These are phyloP conservation scores for Ephemerocybe angulata DNA, from an alignment of 768 basidiomycete genomes.

Conservation along the genomic window DNA sequence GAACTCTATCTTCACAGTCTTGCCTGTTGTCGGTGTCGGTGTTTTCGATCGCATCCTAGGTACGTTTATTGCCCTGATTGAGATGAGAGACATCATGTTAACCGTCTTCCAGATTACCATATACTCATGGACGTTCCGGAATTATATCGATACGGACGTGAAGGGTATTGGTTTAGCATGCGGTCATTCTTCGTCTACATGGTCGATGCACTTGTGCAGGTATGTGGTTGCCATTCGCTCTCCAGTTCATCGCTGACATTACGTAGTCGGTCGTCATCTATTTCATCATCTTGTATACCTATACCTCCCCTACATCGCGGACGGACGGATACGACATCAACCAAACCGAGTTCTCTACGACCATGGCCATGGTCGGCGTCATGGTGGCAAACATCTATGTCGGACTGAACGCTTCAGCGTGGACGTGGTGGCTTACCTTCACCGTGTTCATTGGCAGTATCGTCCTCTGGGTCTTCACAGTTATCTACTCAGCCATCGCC, in stretches of 20 bases:
- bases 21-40: constrained; percentile 91
- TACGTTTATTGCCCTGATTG: constrained; percentile 28
- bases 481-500: constrained; percentile 73
- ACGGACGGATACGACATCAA: constrained; percentile 74
- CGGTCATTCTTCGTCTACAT: constrained; percentile 71
- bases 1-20: constrained; percentile 95
- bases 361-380: constrained; percentile 80
- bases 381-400: constrained; percentile 78
- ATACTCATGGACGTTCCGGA: constrained; percentile 88
- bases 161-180: constrained; percentile 76
- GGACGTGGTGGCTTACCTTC: constrained; percentile 90
- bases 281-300: constrained; percentile 81
- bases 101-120: constrained; percentile 54
- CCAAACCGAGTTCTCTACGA: constrained; percentile 82
- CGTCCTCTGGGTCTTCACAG: constrained; percentile 76
- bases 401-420: constrained; percentile 81
- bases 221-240: constrained; percentile 30
- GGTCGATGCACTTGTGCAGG: constrained; percentile 79
- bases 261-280: constrained; percentile 78
- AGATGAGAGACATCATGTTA: too few relatives aligned
- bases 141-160: constrained; percentile 80
- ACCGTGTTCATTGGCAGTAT: constrained; percentile 77
- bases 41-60: constrained; percentile 90
- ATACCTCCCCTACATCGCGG: constrained; percentile 67
- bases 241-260: neutral